Conservation (phyloP, 179 eudicot species). For the Nepenthes alata region DNA sequence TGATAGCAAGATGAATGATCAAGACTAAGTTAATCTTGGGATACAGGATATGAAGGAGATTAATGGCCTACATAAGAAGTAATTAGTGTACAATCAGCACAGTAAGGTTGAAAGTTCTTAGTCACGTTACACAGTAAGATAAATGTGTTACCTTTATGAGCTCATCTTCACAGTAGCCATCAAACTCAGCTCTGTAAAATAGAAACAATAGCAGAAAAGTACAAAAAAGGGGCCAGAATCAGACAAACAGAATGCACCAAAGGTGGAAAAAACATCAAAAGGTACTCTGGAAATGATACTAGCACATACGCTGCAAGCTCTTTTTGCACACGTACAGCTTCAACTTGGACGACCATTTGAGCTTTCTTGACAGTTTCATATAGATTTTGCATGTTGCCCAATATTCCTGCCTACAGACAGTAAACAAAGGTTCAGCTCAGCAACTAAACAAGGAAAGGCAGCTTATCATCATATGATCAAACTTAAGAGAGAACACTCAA, state of each 20-base stretch:
- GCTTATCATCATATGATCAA: not conserved
- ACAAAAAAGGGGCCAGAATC: not conserved
- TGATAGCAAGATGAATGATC: too few relatives aligned
- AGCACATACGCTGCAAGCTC: slow-evolving; percentile 71
- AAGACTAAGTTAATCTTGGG: too few relatives aligned
- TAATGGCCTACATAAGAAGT: too few relatives aligned
- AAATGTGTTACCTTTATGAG: slow-evolving; percentile 58
- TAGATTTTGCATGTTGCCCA: slow-evolving; percentile 83
- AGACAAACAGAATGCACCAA: not conserved
- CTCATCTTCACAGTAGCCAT: slow-evolving; percentile 87
- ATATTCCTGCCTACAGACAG: slow-evolving; percentile 53
- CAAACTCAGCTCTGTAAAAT: slow-evolving; percentile 73
- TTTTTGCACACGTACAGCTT: slow-evolving; percentile 91
- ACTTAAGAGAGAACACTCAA: too few relatives aligned
- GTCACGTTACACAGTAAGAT: not conserved
- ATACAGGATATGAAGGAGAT: too few relatives aligned
- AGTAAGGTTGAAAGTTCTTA: too few relatives aligned
- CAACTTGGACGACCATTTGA: slow-evolving; percentile 92
- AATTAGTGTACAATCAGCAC: too few relatives aligned
- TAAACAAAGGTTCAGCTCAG: not conserved
- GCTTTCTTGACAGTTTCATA: slow-evolving; percentile 90
- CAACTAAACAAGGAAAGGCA: not conserved
- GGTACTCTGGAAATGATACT: not conserved
- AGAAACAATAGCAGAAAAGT: slow-evolving; percentile 5
- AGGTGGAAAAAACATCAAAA: not conserved